Percentiles rank a stretch among this genome's conserved stretches.
Conservation (phyloP, 2,329 filamentous ascomycete species). For the Pseudogymnoascus sp. region DNA sequence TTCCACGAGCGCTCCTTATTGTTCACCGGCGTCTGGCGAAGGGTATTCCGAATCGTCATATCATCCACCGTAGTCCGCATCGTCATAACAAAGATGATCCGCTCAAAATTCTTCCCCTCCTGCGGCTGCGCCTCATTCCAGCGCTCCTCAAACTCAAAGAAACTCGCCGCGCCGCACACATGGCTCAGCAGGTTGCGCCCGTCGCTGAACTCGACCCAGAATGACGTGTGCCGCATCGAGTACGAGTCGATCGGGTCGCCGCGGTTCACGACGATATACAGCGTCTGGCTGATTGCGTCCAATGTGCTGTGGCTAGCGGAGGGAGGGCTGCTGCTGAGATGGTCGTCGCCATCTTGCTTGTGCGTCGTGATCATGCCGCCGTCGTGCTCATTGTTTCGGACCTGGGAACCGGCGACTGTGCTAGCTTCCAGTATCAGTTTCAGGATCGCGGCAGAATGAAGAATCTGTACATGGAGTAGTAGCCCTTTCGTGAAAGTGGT, state of each 20-base stretch:
- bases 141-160: conserved; percentile 10
- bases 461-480: neutral
- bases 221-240: conserved; percentile 8
- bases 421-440: conserved; percentile 7
- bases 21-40: conserved; percentile 5
- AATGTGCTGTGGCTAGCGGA: neutral
- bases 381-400: neutral
- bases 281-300: conserved; percentile 1
- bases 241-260: conserved; percentile 10
- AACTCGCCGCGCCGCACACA: conserved; percentile 2
- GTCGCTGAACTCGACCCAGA: conserved; percentile 8
- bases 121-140: conserved; percentile 6
- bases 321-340: neutral
- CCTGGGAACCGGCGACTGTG: neutral
- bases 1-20: conserved; percentile 11
- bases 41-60: conserved; percentile 9
- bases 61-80: conserved; percentile 5
- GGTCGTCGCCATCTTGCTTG: neutral
- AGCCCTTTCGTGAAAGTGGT: neutral
- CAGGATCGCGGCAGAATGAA: neutral
- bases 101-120: conserved; percentile 3
- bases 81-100: neutral
- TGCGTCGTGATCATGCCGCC: neutral
- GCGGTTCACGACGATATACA: conserved; percentile 3
- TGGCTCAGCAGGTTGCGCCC: conserved; percentile 10